Percentiles rank a stretch among this genome's conserved stretches.
Conservation (phyloP, 2,329 filamentous ascomycete species). For the Penicillium griseofulvum region DNA sequence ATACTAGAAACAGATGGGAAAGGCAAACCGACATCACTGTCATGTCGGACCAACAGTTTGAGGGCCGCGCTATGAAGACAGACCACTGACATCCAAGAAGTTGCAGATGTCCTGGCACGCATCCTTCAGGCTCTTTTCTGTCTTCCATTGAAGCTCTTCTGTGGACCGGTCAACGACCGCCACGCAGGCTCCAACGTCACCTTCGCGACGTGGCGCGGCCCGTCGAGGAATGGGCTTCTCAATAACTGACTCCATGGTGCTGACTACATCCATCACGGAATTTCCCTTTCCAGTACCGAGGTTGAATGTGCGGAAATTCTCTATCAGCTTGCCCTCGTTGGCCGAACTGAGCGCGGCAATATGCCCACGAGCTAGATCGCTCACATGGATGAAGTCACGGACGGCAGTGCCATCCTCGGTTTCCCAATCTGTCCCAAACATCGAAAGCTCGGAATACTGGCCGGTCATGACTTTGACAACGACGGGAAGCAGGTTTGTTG, state of each 20-base stretch:
- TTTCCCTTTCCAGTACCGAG: constrained; percentile 40
- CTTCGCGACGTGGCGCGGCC: constrained; percentile 34
- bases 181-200: constrained; percentile 42
- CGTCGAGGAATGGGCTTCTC: constrained; percentile 33
- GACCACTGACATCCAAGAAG: constrained; percentile 34
- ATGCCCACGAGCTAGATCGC: constrained; percentile 62
- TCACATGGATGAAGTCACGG: constrained; percentile 67
- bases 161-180: constrained; percentile 40
- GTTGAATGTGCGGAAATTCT: constrained; percentile 46
- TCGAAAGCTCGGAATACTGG: constrained; percentile 52
- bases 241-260: constrained; percentile 40
- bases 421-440: constrained; percentile 65
- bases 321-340: constrained; percentile 31
- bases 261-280: constrained; percentile 40
- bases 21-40: background rate
- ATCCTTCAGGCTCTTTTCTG: constrained; percentile 38
- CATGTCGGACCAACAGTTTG: background rate
- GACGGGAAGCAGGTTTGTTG: constrained; percentile 65
- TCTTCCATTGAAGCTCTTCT: constrained; percentile 54
- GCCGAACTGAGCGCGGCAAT: constrained; percentile 55
- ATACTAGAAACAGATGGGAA: background rate
- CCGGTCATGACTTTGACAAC: constrained; percentile 62
- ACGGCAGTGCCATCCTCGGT: constrained; percentile 65
- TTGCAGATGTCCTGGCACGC: constrained; percentile 40
- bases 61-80: constrained; percentile 21